phyloP scores from a whole-genome alignment of 805 yeast genomes.

The Zygotorulaspora sp. region DNA sequence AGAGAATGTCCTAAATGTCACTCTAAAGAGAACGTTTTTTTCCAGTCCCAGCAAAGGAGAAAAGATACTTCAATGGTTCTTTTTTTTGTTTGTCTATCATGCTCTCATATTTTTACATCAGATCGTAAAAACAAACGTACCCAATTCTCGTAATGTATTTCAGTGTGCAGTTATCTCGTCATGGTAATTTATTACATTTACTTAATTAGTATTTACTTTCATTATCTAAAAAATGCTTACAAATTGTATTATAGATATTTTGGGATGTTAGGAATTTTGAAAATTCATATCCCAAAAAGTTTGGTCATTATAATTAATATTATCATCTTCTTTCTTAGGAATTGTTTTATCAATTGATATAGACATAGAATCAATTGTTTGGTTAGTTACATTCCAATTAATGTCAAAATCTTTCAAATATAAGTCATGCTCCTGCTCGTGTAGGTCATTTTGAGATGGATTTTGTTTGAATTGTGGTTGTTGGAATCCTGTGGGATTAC shows the following conservation, averaged over 20 bases:
- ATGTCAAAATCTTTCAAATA: not conserved
- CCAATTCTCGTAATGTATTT: conserved; percentile 20
- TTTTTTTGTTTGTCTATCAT: conserved; percentile 85
- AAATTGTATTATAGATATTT: not conserved
- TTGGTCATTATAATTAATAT: conserved; percentile 7
- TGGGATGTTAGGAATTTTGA: conserved; percentile 5
- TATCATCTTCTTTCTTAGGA: not conserved
- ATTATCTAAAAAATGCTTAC: not conserved
- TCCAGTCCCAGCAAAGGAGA: conserved; percentile 92
- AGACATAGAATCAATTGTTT: not conserved
- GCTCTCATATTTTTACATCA: conserved; percentile 61
- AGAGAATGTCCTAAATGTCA: conserved; percentile 89
- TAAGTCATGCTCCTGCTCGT: not conserved
- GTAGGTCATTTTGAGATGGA: not conserved
- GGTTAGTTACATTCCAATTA: not conserved
- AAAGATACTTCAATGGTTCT: conserved; percentile 94
- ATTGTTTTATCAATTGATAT: not conserved
- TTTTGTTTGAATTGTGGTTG: not conserved
- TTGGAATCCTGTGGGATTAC: not conserved
- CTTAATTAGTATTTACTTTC: conserved; percentile 3
- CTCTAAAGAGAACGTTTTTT: conserved; percentile 87
- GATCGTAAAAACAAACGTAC: conserved; percentile 37
- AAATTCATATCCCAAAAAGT: conserved; percentile 13
- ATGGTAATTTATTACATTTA: conserved; percentile 3
- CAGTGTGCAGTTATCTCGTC: not conserved